Evolutionary conservation across 2,329 filamentous ascomycete genomes (phyloP).

Genomic region (Aspergillus ustus): DNA sequence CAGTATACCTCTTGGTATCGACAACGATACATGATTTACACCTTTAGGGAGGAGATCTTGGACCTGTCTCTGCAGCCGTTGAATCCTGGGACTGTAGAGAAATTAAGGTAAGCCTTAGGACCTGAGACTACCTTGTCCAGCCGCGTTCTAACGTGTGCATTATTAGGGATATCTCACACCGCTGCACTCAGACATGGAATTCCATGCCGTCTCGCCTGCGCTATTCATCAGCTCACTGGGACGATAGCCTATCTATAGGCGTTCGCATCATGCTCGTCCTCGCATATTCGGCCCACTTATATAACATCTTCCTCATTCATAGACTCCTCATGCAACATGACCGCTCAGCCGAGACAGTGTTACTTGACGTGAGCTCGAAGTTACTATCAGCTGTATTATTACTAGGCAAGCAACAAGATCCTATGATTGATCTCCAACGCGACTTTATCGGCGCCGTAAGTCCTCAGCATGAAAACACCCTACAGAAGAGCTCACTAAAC

Average conservation of each 20-base stretch:
- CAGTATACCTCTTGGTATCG: conserved; percentile 32
- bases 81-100: conserved; percentile 19
- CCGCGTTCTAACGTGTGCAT: not conserved
- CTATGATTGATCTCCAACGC: conserved; percentile 27
- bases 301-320: conserved; percentile 35
- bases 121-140: not conserved
- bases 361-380: conserved; percentile 28
- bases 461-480: not conserved
- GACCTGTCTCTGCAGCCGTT: conserved; percentile 29
- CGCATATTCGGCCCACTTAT: conserved; percentile 31
- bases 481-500: not conserved
- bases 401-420: conserved; percentile 28
- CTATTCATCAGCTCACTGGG: conserved; percentile 26
- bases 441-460: conserved; percentile 31
- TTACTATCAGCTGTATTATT: conserved; percentile 31
- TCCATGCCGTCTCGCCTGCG: conserved; percentile 28
- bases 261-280: conserved; percentile 39
- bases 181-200: conserved; percentile 29
- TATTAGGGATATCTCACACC: conserved; percentile 28
- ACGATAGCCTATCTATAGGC: conserved; percentile 24
- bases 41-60: conserved; percentile 33
- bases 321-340: conserved; percentile 32
- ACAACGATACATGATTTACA: conserved; percentile 30
- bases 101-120: conserved; percentile 25
- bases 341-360: conserved; percentile 18